A percentile compares a stretch with the other conserved stretches of the same genome.
phyloP scores from a whole-genome alignment of 306 rosid genomes.

The Delonix regia region DNA sequence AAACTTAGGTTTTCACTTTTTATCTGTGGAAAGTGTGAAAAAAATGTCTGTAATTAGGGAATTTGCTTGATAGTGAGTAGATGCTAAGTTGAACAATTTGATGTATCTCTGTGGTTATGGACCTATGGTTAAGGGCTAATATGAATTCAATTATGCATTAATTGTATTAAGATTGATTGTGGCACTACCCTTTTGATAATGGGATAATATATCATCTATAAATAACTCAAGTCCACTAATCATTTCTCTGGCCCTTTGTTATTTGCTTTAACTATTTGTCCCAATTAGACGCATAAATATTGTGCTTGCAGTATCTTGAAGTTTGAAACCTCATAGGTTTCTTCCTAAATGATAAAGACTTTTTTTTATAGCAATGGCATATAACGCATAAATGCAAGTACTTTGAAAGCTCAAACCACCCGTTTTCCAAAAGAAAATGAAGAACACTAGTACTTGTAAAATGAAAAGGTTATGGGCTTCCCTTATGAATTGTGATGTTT shows the following conservation, averaged over 20 bases:
- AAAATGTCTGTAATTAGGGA: not conserved
- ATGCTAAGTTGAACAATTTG: not conserved
- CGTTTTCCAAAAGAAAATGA: conserved; percentile 28
- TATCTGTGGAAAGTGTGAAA: not conserved
- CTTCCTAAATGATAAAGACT: conserved; percentile 26
- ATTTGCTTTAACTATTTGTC: conserved; percentile 24
- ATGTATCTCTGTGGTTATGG: not conserved
- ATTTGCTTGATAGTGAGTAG: not conserved
- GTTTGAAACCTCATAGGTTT: conserved; percentile 40
- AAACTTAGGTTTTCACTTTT: not conserved
- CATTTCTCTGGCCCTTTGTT: conserved; percentile 13
- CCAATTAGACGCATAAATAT: conserved; percentile 3
- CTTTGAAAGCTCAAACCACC: not conserved
- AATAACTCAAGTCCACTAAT: conserved; percentile 31
- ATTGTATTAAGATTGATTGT: conserved; percentile 33
- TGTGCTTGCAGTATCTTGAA: conserved; percentile 17
- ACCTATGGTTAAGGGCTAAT: conserved; percentile 25
- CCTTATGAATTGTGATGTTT: conserved; percentile 5
- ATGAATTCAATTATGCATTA: conserved; percentile 30
- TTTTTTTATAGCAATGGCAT: not conserved
- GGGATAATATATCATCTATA: conserved; percentile 11
- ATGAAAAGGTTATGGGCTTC: conserved; percentile 35
- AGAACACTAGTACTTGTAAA: conserved; percentile 10
- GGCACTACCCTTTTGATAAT: not conserved
- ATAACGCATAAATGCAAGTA: not conserved